phyloP scores from a whole-genome alignment of 2,329 filamentous ascomycete species.

The Trichoderma koningiopsis region DNA sequence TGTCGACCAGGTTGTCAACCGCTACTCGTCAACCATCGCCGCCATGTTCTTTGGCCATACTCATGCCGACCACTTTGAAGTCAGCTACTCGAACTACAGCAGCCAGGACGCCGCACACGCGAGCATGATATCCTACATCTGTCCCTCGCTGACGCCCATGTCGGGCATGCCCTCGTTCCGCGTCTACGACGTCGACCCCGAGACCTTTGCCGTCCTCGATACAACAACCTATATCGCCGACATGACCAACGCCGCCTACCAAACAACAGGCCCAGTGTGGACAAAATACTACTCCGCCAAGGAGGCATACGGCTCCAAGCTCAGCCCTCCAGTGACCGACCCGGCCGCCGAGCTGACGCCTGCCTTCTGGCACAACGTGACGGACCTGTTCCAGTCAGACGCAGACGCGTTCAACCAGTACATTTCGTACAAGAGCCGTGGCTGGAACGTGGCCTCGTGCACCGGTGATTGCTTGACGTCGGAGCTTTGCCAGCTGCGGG shows the following conservation, averaged over 20 bases:
- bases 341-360: conserved; percentile 52
- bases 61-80: conserved; percentile 58
- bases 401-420: conserved; percentile 49
- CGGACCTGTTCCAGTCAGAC: conserved; percentile 49
- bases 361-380: conserved; percentile 62
- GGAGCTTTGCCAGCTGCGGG: conserved; percentile 57
- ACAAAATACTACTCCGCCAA: conserved; percentile 59
- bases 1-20: conserved; percentile 55
- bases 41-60: conserved; percentile 62
- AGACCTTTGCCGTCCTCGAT: conserved; percentile 58
- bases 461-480: conserved; percentile 44
- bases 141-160: conserved; percentile 56
- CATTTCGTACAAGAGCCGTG: conserved; percentile 50
- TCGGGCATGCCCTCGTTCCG: conserved; percentile 60
- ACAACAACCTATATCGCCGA: conserved; percentile 57
- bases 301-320: conserved; percentile 52
- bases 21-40: conserved; percentile 56
- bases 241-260: conserved; percentile 48
- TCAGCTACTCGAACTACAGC: conserved; percentile 55
- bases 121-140: conserved; percentile 55
- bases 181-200: conserved; percentile 60
- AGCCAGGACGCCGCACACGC: conserved; percentile 47
- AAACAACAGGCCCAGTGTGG: conserved; percentile 53
- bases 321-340: conserved; percentile 45
- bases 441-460: conserved; percentile 47